phyloP scores from a whole-genome alignment of 192 early-diverging fungal species.

The Irineochytrium annulatum region DNA sequence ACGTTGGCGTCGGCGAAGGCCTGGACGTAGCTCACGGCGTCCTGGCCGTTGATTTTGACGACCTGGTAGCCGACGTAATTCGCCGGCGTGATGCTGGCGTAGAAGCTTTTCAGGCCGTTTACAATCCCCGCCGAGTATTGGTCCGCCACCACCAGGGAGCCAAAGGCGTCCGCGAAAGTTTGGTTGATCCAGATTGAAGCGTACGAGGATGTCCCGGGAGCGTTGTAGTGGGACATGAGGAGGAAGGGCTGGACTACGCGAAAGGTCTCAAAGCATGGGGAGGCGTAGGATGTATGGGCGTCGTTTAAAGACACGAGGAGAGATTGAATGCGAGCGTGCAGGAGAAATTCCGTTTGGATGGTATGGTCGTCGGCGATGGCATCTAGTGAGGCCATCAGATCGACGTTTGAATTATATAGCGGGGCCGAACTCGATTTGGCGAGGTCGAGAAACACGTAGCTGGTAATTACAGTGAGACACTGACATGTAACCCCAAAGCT shows the following conservation, averaged over 20 bases:
- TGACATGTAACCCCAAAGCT: too few relatives aligned
- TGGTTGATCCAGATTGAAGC: not conserved
- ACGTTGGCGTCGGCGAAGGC: constrained; percentile 5
- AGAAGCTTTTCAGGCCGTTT: not conserved
- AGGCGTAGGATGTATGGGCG: not conserved
- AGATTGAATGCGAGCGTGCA: not conserved
- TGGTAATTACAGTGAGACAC: too few relatives aligned
- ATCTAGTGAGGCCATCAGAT: not conserved
- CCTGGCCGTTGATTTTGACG: not conserved
- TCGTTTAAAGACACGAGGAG: not conserved
- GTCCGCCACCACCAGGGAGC: not conserved
- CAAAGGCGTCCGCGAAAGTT: not conserved
- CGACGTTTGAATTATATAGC: not conserved
- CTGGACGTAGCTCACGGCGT: not conserved
- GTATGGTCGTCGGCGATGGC: not conserved
- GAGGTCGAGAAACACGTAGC: not conserved
- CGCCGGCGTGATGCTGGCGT: not conserved
- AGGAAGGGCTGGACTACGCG: not conserved
- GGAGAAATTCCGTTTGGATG: not conserved
- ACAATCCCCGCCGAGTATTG: too few relatives aligned
- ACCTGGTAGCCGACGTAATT: not conserved
- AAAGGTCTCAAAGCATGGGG: not conserved
- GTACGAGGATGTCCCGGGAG: too few relatives aligned
- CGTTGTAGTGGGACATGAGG: not conserved
- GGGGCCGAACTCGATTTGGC: not conserved